phyloP scores from a whole-genome alignment of 2,329 filamentous ascomycete species.

The Neonectria ditissima region DNA sequence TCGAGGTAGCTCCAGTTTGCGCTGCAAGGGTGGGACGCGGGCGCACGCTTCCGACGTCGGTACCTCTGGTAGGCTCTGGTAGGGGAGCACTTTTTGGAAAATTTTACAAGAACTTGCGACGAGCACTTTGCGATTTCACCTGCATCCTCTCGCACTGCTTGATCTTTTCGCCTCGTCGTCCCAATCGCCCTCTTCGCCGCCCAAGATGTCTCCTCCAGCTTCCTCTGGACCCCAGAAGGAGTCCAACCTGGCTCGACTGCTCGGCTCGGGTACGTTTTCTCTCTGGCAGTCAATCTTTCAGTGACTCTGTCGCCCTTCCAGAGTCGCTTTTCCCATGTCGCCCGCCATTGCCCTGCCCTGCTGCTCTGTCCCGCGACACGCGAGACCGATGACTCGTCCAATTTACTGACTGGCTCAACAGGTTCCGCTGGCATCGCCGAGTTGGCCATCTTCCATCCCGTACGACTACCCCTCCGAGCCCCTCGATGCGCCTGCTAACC shows the following conservation, averaged over 20 bases:
- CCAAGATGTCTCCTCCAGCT: slow-evolving; percentile 70
- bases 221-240: slow-evolving; percentile 74
- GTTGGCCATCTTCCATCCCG: slow-evolving; percentile 91
- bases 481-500: slow-evolving; percentile 34
- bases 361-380: not conserved
- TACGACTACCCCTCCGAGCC: slow-evolving; percentile 55
- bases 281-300: not conserved
- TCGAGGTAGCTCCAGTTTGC: not conserved
- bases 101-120: slow-evolving; percentile 37
- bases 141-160: slow-evolving; percentile 5
- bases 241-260: slow-evolving; percentile 86
- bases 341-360: not conserved
- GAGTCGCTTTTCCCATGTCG: not conserved
- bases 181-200: slow-evolving; percentile 9
- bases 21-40: slow-evolving; percentile 4
- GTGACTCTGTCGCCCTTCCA: not conserved
- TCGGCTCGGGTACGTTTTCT: slow-evolving; percentile 81
- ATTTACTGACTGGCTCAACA: slow-evolving; percentile 54
- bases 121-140: slow-evolving; percentile 13
- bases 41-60: slow-evolving; percentile 43
- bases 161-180: slow-evolving; percentile 12
- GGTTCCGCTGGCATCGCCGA: slow-evolving; percentile 94
- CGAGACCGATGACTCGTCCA: slow-evolving; percentile 11
- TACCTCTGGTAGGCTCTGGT: slow-evolving; percentile 36
- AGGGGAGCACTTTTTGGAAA: slow-evolving; percentile 41